phyloP scores from a whole-genome alignment of 257 asterid genomes.

The Nemophila menziesii region DNA sequence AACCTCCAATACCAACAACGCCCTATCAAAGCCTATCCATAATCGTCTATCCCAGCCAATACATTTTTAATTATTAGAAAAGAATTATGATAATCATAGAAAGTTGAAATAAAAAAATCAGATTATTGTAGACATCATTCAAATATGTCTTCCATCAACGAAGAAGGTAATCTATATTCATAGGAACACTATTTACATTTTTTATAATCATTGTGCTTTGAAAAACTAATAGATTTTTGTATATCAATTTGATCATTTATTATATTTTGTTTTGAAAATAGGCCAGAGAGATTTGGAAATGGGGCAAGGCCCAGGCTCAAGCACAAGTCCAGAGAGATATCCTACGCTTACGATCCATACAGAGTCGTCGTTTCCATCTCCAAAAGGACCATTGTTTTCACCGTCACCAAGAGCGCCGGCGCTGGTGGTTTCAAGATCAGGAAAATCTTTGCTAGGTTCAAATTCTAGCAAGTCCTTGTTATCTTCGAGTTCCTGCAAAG shows the following conservation, averaged over 20 bases:
- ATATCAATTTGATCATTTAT: background rate
- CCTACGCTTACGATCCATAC: constrained; percentile 12
- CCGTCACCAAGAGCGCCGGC: constrained; percentile 16
- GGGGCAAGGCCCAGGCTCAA: constrained; percentile 15
- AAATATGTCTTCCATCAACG: constrained; percentile 17
- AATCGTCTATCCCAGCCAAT: background rate
- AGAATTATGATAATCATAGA: background rate
- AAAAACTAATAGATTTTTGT: background rate
- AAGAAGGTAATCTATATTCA: constrained; percentile 12
- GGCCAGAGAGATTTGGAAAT: constrained; percentile 38
- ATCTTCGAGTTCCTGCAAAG: constrained; percentile 48
- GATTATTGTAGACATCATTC: constrained; percentile 3
- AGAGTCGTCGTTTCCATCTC: constrained; percentile 42
- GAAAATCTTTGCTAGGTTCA: constrained; percentile 22
- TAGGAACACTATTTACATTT: no score
- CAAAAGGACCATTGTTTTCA: no score
- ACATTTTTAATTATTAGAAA: background rate
- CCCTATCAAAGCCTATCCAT: background rate
- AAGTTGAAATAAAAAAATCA: background rate
- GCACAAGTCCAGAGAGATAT: background rate
- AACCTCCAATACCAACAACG: constrained; percentile 3
- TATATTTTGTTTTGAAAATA: constrained; percentile 9
- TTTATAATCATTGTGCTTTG: background rate
- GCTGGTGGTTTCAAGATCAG: constrained; percentile 33
- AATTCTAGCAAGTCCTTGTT: constrained; percentile 39